Evolutionary conservation across 148 eudicot species (phyloP), one percentile per base, ranked within the genome.

Genomic region (Rhododendron molle): DNA sequence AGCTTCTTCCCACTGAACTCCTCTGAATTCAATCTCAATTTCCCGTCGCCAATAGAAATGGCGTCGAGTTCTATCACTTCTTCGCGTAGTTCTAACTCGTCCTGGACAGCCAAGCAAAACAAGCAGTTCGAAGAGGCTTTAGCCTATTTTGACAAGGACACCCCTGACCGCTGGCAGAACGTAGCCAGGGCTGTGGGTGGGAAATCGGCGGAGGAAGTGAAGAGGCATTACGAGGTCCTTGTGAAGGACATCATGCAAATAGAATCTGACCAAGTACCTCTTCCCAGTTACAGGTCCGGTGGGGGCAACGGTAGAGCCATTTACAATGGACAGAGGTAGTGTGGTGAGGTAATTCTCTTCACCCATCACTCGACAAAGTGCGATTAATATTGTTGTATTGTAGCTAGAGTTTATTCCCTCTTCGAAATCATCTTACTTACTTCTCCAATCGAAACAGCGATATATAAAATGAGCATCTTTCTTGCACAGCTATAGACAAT

Each of bases 161-260:
- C 93, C 32, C 93, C 95, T 3, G 95, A 93, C 83, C 90, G 95
- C 8, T 93, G 95, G 95, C 93, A 92, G 11, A 93, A 93, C 30
- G 71, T 93, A 13, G 95, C 94, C 71, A 84, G 89, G 85, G 92
- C 91, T 16, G 93, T 93, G 28, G 89, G 89, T 49, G 95, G 94
- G 50, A 93, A 91, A 83, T 86, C 95, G 2, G 89, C 79, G 0
- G 95, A 93, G 84, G 94, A 93, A 77, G 94, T 93, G 49, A 93
- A 90, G 77, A 89, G 88, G 83, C 94, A 92, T 60, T 93, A 93
- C 49, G 91, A 92, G n/a, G 82, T 87, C 36, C 93, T 93, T 21
- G 81, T 88, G 60, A 86, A 82, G 81, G 95, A 93, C 85, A 87
- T 93, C 80, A 79, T 86, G 83, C 88, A 89, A 40, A 93, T 93